Evolutionary conservation across 1,284 basidiomycete species (phyloP).

Genomic region (Uromyces viciae-fabae): DNA sequence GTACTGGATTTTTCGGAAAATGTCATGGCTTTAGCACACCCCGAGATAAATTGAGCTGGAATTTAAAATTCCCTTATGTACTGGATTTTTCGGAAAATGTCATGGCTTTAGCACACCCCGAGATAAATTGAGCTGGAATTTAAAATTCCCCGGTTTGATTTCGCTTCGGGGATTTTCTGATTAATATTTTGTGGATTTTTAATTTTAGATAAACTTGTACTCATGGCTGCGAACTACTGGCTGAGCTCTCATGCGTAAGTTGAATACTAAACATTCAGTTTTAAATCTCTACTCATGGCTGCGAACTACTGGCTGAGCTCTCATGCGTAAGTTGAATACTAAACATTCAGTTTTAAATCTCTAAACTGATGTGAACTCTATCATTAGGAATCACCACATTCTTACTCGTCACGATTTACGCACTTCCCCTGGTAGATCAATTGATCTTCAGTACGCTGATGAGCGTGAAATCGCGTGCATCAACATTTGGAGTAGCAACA

Average conservation of each 20-base stretch:
- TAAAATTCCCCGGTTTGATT: too few relatives aligned
- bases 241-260: conserved; percentile 52
- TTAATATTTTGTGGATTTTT: neutral
- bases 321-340: conserved; percentile 49
- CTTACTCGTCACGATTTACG: conserved; percentile 50
- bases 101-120: too few relatives aligned
- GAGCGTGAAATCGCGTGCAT: conserved; percentile 50
- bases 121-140: too few relatives aligned
- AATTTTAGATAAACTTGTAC: too few relatives aligned
- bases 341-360: neutral
- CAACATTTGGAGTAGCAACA: conserved; percentile 51
- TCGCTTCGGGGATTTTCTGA: neutral
- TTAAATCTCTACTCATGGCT: too few relatives aligned
- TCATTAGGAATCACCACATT: conserved; percentile 52
- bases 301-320: conserved; percentile 53
- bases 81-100: too few relatives aligned
- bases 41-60: too few relatives aligned
- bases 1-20: too few relatives aligned
- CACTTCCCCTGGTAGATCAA: conserved; percentile 50
- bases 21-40: too few relatives aligned
- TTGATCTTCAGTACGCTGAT: conserved; percentile 49
- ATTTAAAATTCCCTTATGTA: too few relatives aligned
- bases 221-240: conserved; percentile 54
- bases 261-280: neutral
- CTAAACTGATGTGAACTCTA: neutral